Evolutionary conservation across 768 basidiomycete genomes (phyloP).

Genomic region (Mycena albidolilacea): DNA sequence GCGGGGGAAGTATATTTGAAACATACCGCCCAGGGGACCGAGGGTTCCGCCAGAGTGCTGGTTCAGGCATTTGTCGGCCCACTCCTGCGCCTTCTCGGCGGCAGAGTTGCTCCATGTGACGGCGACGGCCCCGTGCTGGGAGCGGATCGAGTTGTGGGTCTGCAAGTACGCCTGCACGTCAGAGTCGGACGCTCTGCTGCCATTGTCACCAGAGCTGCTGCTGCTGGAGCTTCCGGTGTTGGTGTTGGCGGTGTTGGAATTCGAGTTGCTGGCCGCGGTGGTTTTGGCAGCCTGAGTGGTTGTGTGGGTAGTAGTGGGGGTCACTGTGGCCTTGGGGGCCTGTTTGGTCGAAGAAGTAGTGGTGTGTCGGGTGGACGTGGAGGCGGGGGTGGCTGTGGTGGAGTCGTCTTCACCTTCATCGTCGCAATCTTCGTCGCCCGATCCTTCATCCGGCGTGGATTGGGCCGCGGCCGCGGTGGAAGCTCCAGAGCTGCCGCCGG

Average conservation of each 20-base stretch:
- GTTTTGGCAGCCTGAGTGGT: constrained; percentile 11
- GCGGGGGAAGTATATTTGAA: not conserved
- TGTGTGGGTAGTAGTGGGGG: constrained; percentile 25
- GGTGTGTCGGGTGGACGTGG: constrained; percentile 36
- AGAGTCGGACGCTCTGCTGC: constrained; percentile 50
- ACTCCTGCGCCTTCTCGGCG: constrained; percentile 75
- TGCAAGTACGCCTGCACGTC: constrained; percentile 70
- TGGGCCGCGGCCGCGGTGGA: not conserved
- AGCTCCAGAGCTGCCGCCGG: not conserved
- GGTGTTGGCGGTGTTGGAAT: constrained; percentile 13
- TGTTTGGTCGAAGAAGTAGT: constrained; percentile 27
- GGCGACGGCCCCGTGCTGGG: constrained; percentile 72
- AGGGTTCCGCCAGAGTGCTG: constrained; percentile 78
- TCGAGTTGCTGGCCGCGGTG: constrained; percentile 3
- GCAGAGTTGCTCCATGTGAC: constrained; percentile 76
- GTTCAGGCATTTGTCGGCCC: constrained; percentile 79
- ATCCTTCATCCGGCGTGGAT: no score
- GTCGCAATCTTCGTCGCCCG: not conserved
- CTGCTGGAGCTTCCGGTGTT: constrained; percentile 21
- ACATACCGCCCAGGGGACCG: constrained; percentile 74
- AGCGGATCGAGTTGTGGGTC: constrained; percentile 75
- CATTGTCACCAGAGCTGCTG: constrained; percentile 35
- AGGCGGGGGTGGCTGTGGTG: constrained; percentile 40
- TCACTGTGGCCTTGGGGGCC: constrained; percentile 17
- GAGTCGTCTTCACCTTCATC: not conserved